phyloP scores from a whole-genome alignment of 352 stramenopile species.

The Phytophthora fragariae region DNA sequence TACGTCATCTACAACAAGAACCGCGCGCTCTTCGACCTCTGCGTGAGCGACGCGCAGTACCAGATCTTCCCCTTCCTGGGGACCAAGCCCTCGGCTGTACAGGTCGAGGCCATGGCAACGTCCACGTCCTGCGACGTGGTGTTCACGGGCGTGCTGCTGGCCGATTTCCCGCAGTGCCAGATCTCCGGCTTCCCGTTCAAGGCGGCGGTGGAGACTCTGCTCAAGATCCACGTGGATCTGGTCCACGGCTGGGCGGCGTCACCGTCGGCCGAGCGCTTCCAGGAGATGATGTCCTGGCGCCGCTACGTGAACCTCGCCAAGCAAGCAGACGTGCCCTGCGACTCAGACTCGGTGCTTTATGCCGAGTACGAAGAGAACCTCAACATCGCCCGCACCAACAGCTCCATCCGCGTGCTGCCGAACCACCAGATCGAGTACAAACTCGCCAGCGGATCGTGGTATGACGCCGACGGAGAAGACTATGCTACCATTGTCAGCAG shows the following conservation, averaged over 20 bases:
- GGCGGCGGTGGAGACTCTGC: constrained; percentile 57
- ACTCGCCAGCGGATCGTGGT: constrained; percentile 40
- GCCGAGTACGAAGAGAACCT: constrained; percentile 55
- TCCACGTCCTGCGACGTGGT: constrained; percentile 54
- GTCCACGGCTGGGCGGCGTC: constrained; percentile 26
- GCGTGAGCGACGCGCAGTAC: constrained; percentile 56
- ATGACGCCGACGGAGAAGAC: constrained; percentile 31
- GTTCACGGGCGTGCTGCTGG: constrained; percentile 58
- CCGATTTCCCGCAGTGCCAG: constrained; percentile 53
- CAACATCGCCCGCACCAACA: constrained; percentile 36
- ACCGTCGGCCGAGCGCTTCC: constrained; percentile 49
- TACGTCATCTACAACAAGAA: constrained; percentile 68
- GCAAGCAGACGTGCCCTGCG: constrained; percentile 46
- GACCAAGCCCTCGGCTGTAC: constrained; percentile 47
- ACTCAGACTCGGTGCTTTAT: constrained; percentile 57
- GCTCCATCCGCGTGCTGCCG: constrained; percentile 36
- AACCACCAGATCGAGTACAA: constrained; percentile 49
- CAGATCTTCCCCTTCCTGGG: constrained; percentile 68
- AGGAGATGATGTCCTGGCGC: constrained; percentile 55
- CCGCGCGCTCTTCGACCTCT: constrained; percentile 56
- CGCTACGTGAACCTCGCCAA: constrained; percentile 60
- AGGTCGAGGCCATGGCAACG: constrained; percentile 46
- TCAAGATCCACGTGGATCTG: constrained; percentile 62
- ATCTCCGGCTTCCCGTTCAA: constrained; percentile 63
- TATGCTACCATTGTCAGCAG: constrained; percentile 15